Base-by-base conservation (phyloP, 768 basidiomycete genomes). In the Termitomyces sp. region DNA sequence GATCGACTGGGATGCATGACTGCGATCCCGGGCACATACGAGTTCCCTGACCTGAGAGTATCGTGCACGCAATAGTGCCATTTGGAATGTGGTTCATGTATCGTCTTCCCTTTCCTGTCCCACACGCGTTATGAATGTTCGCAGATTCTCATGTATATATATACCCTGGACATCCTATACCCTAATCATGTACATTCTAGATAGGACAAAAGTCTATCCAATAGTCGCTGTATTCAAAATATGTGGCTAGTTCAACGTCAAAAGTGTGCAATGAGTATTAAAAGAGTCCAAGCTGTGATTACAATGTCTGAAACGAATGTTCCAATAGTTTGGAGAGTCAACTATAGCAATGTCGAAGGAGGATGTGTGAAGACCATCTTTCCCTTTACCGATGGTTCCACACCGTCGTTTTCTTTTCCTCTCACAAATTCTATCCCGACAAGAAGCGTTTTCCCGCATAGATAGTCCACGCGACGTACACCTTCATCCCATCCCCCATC, bases 401-500 rank as follows among this genome's bases (percentile, higher is more conserved):
- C 43, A 22, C 42, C 57, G 6, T 51, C 35, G 9, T 57, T 56
- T 28, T 53, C 52, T 20, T 30, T 71, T 67, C 8, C 68, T 64
- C 78, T 82, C 64, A 80, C 77, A 58, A 85, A 76, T 64, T 86
- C 84, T 59, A 88, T 75, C 26, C 87, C 87, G 33, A 83, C 73
- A 38, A 88, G 66, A 47, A 75, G 71, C 33, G 82, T 85, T 65
- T 84, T 86, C 33, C 79, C 76, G 20, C 82, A 82, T 46, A 88
- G 73, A 78, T 82, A 87, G 70, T 88, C 87, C 14, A 88, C 68
- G 51, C 87, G 72, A 47, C 84, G 77, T 30, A 89, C 83, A n/a
- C 87, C 87, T 20, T 77, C 77, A 28, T 86, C 84, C 85, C 85
- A 86, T 13, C 83, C 85, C 2, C 81, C 85, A 28, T 84, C 85